A percentile compares a stretch with the other conserved stretches of the same genome.
These are phyloP conservation scores for Globisporangium nodosum DNA, from an alignment of 352 stramenopile species.

Conservation along the genomic window DNA sequence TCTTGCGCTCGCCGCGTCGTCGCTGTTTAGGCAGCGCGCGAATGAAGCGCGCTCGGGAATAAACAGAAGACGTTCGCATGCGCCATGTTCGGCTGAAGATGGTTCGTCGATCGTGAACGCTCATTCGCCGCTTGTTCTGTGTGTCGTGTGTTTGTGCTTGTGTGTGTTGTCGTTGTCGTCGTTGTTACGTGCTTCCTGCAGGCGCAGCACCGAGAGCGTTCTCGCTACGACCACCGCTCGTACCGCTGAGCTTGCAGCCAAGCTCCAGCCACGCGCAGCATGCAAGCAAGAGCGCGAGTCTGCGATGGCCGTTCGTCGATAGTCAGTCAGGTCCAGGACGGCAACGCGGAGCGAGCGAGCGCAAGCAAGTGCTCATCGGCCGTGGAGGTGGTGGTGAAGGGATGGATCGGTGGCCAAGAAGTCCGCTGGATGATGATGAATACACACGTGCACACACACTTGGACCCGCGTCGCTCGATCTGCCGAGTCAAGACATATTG, in stretches of 20 bases:
- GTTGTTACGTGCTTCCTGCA: background rate
- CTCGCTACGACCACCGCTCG: conserved; percentile 10
- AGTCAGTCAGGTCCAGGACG: conserved; percentile 5
- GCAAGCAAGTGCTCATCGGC: background rate
- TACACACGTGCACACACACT: background rate
- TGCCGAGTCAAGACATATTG: no score
- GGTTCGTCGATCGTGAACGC: background rate
- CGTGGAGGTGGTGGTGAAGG: background rate
- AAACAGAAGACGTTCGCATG: conserved; percentile 5
- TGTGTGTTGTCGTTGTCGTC: background rate
- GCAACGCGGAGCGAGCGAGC: background rate
- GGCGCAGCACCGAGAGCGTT: conserved; percentile 16
- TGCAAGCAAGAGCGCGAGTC: background rate
- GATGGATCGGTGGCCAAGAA: background rate
- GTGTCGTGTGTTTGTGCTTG: background rate
- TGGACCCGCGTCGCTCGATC: no score
- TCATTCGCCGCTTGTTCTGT: conserved; percentile 4
- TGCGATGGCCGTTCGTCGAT: background rate
- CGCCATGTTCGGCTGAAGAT: background rate
- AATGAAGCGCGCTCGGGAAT: conserved; percentile 15
- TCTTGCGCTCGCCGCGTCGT: background rate
- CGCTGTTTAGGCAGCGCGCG: conserved; percentile 14
- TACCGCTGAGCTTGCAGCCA: conserved; percentile 6
- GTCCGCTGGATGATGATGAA: background rate
- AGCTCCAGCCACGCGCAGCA: background rate